phyloP scores from a whole-genome alignment of 805 yeast genomes.

The Candida tammaniensis region DNA sequence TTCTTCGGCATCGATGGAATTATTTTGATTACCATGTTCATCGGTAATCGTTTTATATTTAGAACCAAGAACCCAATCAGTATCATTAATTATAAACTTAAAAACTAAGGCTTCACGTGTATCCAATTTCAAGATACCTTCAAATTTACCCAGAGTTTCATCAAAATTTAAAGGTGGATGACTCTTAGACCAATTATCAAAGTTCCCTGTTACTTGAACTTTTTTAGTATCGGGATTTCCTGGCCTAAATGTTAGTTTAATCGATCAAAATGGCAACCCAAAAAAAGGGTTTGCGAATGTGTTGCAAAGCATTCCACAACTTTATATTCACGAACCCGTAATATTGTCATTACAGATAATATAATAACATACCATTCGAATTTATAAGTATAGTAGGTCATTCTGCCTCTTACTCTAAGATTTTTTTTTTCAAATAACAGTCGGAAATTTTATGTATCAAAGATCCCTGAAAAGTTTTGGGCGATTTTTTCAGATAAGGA shows the following conservation, averaged over 20 bases:
- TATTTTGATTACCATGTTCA: constrained; percentile 35
- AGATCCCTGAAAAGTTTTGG: too few relatives aligned
- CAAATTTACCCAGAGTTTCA: constrained; percentile 14
- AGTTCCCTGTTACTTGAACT: constrained; percentile 38
- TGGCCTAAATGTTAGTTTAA: constrained; percentile 7
- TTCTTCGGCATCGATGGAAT: constrained; percentile 27
- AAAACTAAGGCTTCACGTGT: constrained; percentile 27
- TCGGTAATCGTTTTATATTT: constrained; percentile 25
- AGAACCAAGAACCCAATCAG: constrained; percentile 27
- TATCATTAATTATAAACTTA: constrained; percentile 36
- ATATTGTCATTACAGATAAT: too few relatives aligned
- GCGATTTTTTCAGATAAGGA: too few relatives aligned
- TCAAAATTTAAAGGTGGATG: constrained; percentile 17
- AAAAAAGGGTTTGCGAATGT: neutral
- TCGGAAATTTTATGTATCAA: too few relatives aligned
- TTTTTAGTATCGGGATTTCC: constrained; percentile 2
- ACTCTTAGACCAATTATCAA: constrained; percentile 37
- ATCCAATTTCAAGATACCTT: constrained; percentile 20
- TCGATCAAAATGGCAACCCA: neutral
- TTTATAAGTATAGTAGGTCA: constrained; percentile 10
- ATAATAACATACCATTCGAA: constrained; percentile 15
- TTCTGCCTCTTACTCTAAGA: too few relatives aligned
- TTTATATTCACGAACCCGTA: too few relatives aligned
- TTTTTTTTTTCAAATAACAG: too few relatives aligned
- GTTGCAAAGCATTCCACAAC: neutral